Base-by-base conservation (phyloP, 1,284 basidiomycete genomes). In the Exobasidium cylindrosporum region DNA sequence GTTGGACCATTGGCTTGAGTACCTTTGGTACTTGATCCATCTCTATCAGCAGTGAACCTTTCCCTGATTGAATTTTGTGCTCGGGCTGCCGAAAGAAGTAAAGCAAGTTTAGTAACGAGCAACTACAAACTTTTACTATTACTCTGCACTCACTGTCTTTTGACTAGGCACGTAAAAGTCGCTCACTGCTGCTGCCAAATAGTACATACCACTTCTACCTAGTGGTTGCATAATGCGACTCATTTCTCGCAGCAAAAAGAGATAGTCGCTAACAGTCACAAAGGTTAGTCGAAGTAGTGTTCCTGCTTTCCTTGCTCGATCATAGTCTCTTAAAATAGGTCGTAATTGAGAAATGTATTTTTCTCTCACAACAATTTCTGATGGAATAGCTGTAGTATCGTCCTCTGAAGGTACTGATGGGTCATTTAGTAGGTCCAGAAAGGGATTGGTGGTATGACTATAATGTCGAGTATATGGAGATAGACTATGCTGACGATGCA, bases 1-100 rank as follows among this genome's bases (percentile, higher is more conserved):
- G 89, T 56, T 90, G 87, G 1, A 97, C 93, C 82, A 98, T 84
- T 0, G 91, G 89, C 79, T 91, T 90, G 50, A 98, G 82, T 43
- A 97, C 89, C 81, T 98, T 98, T 6, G 96, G 95, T 0, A 97
- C 94, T 80, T 97, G 93, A 79, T 98, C 95, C 94, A 98, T 97
- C 80, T 97, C 92, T 66, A 98, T 90, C 46, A 88, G 86, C 35
- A 98, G 82, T 67, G 89, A 93, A 1, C 78, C 78, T 79, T 95
- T 93, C 23, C 90, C 90, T 0, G 92, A 96, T 79, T 98, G 95
- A 50, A 98, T 97, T 83, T 98, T 98, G 83, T 98, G 95, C 82
- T 93, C 91, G 1, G 92, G 90, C 92, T 96, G 74, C 17, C 13
- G 17, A 60, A 7, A 40, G 6, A 52, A 13, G 26, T 29, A 53